phyloP scores from a whole-genome alignment of 2,329 filamentous ascomycete genomes.

The Cercospora zeae-maydis region DNA sequence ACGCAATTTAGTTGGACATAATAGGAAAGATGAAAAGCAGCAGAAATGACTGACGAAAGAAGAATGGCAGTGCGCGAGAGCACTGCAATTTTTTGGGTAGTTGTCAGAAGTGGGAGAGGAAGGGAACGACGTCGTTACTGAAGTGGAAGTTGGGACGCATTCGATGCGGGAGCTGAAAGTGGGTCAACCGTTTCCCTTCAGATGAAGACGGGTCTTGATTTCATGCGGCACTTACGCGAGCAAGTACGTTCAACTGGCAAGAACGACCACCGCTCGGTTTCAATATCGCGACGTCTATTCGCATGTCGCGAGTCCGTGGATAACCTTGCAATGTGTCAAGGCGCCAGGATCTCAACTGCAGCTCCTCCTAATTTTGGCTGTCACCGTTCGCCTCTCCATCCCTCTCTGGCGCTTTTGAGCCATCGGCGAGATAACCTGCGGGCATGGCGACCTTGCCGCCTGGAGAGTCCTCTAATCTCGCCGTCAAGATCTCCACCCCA shows the following conservation, averaged over 20 bases:
- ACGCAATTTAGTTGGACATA: background rate
- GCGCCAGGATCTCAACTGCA: background rate
- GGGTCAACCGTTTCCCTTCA: background rate
- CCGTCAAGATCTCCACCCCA: constrained; percentile 77
- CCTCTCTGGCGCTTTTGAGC: constrained; percentile 14
- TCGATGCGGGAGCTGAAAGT: background rate
- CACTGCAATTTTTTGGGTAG: background rate
- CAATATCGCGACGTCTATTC: background rate
- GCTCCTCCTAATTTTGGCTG: background rate
- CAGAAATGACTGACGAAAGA: background rate
- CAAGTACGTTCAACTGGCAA: background rate
- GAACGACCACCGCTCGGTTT: background rate
- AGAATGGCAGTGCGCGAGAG: background rate
- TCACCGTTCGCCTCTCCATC: constrained; percentile 12
- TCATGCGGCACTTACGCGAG: background rate
- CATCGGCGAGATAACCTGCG: constrained; percentile 18
- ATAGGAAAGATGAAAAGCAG: background rate
- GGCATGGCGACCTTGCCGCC: constrained; percentile 53
- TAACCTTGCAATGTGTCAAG: background rate
- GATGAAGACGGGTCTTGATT: background rate
- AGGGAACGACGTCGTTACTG: background rate
- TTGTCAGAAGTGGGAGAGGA: background rate
- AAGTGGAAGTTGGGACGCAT: background rate
- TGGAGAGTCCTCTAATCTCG: constrained; percentile 67
- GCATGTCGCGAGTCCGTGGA: background rate